Base-by-base conservation (phyloP, 1,284 basidiomycete species). In the Anthracocystis setariae region DNA sequence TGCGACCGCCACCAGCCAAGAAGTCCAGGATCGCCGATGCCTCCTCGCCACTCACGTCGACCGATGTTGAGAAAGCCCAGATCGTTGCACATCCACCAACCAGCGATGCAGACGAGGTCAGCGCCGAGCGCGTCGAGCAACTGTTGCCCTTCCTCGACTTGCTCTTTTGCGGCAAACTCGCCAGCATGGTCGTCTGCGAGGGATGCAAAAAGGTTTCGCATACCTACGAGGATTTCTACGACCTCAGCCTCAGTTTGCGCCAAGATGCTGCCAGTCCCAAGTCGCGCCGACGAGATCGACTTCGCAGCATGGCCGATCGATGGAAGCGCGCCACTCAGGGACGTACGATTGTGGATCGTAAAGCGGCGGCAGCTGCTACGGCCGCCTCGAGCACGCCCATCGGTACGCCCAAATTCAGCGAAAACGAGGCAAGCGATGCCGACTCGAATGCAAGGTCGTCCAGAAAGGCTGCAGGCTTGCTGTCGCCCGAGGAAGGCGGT, bases 161-260 rank as follows among this genome's bases (percentile, higher is more conserved):
- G 85, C 86, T 96, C 53, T 97, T 96, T 77, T 91, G 92, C 50
- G 94, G 94, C 5, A 88, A 89, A 70, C 86, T 96, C 40, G 90
- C 92, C 3, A 91, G 90, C 84, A 90, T 95, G 77, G 90, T 97
- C 46, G 91, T 97, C 4, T 97, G 94, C 83, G 92, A 94, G 78
- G 89, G 90, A 56, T 97, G 94, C 88, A 93, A 94, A 82, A 85
- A 86, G 52, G 87, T 94, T 51, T 94, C 92, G 4, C 90, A 92
- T 73, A 94, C 92, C 12, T 91, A 92, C 79, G 92, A 94, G 83
- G 92, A 94, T 78, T 97, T 97, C 82, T 90, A 91, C 82, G 94
- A 96, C 83, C 89, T 97, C 73, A 92, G 91, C 47, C 86, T 97
- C 43, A 89, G 90, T 77, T 90, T 94, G 79, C 60, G 71, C 8